A percentile compares a stretch with the other conserved stretches of the same genome.
Evolutionary conservation across 345 rosid genomes (phyloP).

Genomic region (Camelina laxa): DNA sequence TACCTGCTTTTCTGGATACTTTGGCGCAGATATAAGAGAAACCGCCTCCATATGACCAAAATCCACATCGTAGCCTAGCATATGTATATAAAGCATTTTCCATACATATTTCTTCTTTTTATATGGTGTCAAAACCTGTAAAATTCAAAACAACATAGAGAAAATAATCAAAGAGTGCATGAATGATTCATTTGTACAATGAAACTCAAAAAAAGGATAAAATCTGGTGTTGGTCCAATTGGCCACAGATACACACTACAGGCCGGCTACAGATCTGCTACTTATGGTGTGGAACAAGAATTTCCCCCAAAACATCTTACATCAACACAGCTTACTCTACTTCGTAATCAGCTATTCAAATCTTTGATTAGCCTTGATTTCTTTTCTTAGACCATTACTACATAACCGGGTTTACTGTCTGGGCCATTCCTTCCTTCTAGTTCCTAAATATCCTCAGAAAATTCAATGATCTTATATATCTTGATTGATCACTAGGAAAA

Average conservation of each 20-base stretch:
- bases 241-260: not conserved
- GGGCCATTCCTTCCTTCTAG: not conserved
- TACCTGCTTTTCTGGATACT: conserved; percentile 99
- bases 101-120: conserved; percentile 99
- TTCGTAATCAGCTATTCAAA: conserved; percentile 17
- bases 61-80: conserved; percentile 99
- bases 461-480: conserved; percentile 1
- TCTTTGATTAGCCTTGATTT: not conserved
- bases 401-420: not conserved
- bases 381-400: not conserved
- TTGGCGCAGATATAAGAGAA: conserved; percentile 98
- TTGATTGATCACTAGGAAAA: no score
- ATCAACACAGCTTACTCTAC: conserved; percentile 21
- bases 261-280: conserved; percentile 11
- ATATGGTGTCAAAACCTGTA: conserved; percentile 88
- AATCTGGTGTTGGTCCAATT: not conserved
- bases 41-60: conserved; percentile 99
- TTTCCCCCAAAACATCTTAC: conserved; percentile 2
- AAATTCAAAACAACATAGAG: not conserved
- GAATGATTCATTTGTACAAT: not conserved
- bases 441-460: not conserved
- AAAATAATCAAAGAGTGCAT: not conserved
- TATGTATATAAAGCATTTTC: conserved; percentile 96
- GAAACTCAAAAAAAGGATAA: not conserved
- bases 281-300: not conserved